Base-by-base conservation (phyloP, 192 early-diverging fungal genomes). In the Pilaira anomala region DNA sequence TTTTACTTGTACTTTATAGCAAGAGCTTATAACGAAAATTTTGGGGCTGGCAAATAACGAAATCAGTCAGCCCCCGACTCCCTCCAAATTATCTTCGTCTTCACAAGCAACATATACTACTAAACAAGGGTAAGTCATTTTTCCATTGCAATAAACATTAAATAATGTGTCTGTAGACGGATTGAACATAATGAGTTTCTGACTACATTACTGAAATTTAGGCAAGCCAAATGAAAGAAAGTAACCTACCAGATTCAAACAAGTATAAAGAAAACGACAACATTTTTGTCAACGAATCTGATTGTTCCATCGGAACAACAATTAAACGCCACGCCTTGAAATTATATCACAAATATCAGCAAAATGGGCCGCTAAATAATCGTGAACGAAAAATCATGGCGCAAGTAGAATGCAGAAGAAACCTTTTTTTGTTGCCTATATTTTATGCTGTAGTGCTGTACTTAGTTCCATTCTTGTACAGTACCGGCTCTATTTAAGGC, bases 1-100 rank as follows among this genome's bases (percentile, higher is more conserved):
- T 48, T 48, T 48, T 48, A 48, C 46, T 48, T 48, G 46, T 48
- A 48, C 46, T 48, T 48, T 48, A 48, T 48, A 48, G 46, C 46
- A 48, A 48, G 46, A 48, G 46, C 46, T 48, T 48, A 48, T 48
- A 48, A 48, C 46, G 46, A 6, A 48, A 48, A 48, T 1, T 48
- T 48, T 48, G 46, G 46, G 46, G 46, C 19, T 48, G 46, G 46
- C 46, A 48, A 48, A 48, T 48, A 48, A 48, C 46, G 46, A 48
- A 48, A 48, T 48, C 46, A 48, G 46, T 48, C 46, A 48, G 46
- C 46, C 46, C 46, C 46, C 46, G 46, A 48, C 46, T 48, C 18
- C 46, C 46, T 48, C 46, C 46, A 48, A 13, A 48, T 48, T 18
- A 48, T 48, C 46, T 6, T 48, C 46, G 18, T 48, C 46, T 48